A percentile compares a stretch with the other conserved stretches of the same genome.
phyloP scores from a whole-genome alignment of 768 basidiomycete species.

The Pleurotus pulmonarius region DNA sequence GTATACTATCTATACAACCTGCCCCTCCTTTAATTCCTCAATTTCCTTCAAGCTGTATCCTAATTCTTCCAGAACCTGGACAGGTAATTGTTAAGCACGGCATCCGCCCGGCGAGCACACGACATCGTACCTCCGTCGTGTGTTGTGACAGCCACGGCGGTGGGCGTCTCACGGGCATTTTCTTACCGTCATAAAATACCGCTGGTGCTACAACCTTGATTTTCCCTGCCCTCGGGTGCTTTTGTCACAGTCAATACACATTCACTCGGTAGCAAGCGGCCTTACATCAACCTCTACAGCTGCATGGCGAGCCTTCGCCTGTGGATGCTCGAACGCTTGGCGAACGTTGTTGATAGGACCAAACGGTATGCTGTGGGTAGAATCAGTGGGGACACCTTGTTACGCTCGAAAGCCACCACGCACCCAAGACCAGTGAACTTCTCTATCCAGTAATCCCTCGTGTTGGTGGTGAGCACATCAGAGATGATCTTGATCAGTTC shows the following conservation, averaged over 20 bases:
- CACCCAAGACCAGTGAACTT: conserved; percentile 77
- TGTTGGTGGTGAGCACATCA: conserved; percentile 48
- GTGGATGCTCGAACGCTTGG: conserved; percentile 88
- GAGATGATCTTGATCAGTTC: conserved; percentile 70
- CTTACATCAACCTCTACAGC: conserved; percentile 77
- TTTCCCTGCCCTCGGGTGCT: conserved; percentile 74
- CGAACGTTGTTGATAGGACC: conserved; percentile 91
- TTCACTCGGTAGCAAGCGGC: conserved; percentile 15
- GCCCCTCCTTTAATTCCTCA: conserved; percentile 2
- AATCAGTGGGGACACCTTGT: background rate
- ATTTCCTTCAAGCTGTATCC: conserved; percentile 16
- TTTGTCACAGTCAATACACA: conserved; percentile 17
- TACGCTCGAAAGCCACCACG: conserved; percentile 20
- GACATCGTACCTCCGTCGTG: conserved; percentile 57
- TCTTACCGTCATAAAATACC: conserved; percentile 76
- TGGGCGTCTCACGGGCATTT: conserved; percentile 69
- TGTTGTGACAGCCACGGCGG: conserved; percentile 89
- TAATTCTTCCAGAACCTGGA: conserved; percentile 42
- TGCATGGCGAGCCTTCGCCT: conserved; percentile 71
- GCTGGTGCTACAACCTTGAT: conserved; percentile 81
- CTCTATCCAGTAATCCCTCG: conserved; percentile 72
- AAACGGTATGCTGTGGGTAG: conserved; percentile 60
- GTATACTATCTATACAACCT: background rate
- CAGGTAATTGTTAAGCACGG: background rate
- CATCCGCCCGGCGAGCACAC: conserved; percentile 7